Conservation (phyloP, 2,329 filamentous ascomycete genomes). For the Gliomastix tumulicola region DNA sequence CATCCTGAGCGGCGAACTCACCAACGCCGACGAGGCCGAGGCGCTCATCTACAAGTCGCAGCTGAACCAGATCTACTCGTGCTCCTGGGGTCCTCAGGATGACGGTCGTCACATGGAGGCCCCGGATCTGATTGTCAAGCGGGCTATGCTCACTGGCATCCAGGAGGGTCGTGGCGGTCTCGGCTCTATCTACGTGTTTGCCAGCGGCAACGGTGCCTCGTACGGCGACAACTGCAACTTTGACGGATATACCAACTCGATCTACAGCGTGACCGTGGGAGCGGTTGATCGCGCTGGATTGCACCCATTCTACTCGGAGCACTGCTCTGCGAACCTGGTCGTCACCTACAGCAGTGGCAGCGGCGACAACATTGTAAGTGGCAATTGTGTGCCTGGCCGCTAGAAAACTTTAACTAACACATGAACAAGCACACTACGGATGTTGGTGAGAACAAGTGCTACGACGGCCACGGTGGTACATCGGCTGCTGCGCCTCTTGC, state of each 20-base stretch:
- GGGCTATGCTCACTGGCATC: slow-evolving; percentile 86
- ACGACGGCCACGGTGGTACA: slow-evolving; percentile 80
- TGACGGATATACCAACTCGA: slow-evolving; percentile 98
- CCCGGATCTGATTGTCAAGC: slow-evolving; percentile 79
- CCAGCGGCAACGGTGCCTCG: slow-evolving; percentile 81
- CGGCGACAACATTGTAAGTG: slow-evolving; percentile 69
- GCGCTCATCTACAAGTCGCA: slow-evolving; percentile 91
- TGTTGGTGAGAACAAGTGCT: slow-evolving; percentile 77
- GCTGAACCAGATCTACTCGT: slow-evolving; percentile 94
- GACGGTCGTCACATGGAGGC: slow-evolving; percentile 92
- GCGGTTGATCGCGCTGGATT: slow-evolving; percentile 79
- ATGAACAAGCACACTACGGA: slow-evolving; percentile 94
- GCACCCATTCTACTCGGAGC: slow-evolving; percentile 96
- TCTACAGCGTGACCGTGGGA: slow-evolving; percentile 96
- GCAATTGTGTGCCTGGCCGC: too few species aligned
- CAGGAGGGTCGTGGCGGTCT: slow-evolving; percentile 78
- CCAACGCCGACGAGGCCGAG: slow-evolving; percentile 84
- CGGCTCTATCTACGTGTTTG: slow-evolving; percentile 94
- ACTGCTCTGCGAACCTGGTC: slow-evolving; percentile 91
- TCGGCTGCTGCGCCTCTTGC: slow-evolving; percentile 91
- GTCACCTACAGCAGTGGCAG: slow-evolving; percentile 94
- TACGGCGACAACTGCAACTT: slow-evolving; percentile 92
- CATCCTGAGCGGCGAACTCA: slow-evolving; percentile 85
- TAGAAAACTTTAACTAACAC: too few species aligned
- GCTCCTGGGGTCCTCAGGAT: slow-evolving; percentile 95